Conservation (phyloP, 371 early-diverging fungal species). For the Mucor mucedo region DNA sequence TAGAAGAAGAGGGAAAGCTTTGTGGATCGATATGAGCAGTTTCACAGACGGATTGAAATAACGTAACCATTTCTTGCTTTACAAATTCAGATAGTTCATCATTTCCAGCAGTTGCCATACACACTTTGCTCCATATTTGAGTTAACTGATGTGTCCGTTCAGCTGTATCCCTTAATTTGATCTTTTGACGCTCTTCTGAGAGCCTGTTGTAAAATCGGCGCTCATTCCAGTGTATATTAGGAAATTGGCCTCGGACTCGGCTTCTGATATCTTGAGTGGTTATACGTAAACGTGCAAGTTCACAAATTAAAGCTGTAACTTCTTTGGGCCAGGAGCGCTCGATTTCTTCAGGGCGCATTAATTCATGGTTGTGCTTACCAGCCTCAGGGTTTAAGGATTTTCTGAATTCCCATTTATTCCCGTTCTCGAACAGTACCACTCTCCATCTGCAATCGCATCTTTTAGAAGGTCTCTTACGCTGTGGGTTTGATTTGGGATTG, state of each 20-base stretch:
- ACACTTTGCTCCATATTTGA: constrained; percentile 40
- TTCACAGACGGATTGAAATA: constrained; percentile 45
- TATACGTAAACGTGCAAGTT: constrained; percentile 53
- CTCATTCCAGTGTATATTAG: constrained; percentile 66
- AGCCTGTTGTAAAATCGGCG: constrained; percentile 67
- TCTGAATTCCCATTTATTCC: constrained; percentile 61
- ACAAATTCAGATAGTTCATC: constrained; percentile 47
- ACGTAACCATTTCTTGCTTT: constrained; percentile 30
- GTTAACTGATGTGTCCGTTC: constrained; percentile 46
- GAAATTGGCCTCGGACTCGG: constrained; percentile 57
- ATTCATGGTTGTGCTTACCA: constrained; percentile 61
- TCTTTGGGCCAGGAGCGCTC: constrained; percentile 64
- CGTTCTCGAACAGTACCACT: constrained; percentile 57
- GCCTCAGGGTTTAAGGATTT: constrained; percentile 66
- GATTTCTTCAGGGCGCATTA: constrained; percentile 61
- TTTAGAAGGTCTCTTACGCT: constrained; percentile 64
- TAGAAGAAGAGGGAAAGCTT: constrained; percentile 17
- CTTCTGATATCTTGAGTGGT: constrained; percentile 61
- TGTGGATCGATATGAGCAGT: constrained; percentile 43
- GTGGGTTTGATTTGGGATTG: constrained; percentile 58
- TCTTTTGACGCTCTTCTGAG: constrained; percentile 65
- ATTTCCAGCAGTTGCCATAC: constrained; percentile 46
- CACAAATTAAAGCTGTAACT: constrained; percentile 59
- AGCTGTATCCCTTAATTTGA: constrained; percentile 54
- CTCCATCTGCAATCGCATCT: constrained; percentile 72